Evolutionary conservation across 306 rosid genomes (phyloP), one percentile per base, ranked within the genome.

Genomic region (Gleditsia sinensis): DNA sequence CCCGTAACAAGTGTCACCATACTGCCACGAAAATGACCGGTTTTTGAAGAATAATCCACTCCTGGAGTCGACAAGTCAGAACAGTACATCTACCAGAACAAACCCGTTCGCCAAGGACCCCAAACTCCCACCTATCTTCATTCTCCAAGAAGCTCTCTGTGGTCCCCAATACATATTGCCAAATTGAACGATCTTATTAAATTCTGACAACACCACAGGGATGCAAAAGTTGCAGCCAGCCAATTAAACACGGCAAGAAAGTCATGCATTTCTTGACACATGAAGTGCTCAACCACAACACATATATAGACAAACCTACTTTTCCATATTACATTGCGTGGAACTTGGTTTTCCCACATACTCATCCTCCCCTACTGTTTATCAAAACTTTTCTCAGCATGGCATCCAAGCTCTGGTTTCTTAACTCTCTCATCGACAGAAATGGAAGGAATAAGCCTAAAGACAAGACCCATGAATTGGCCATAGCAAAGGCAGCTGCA

Each of bases 401-500:
- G 85, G 64, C 81, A 7, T 39, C 83, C n/a, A 80, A 69, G 69
- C 17, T 68, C 57, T 67, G 70, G 3, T 77, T 71, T 37, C 55
- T 75, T 45, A 59, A 23, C 66, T 75, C 79, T 40, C 62, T 80
- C 39, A 64, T 39, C 75, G 80, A 83, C 34, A 83, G 76, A 64
- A 80, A 13, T 13, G 5, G 51, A 45, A 45, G 51, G 2, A 30
- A 23, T 5, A 86, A 80, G 14, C 76, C 60, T 9, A 45, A 39
- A 12, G 58, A 74, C 9, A 3, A 54, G 30, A 33, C 39, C 3
- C 67, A 86, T 14, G 76, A 79, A 7, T 74, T 74, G 61, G 80
- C 71, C 1, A 21, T 72, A 12, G 88, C 83, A 4, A 91, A 82
- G 72, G 96, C 94, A 0, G 98, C 98, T 28, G 98, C 98, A 33